Conservation (phyloP, 176 grass and related monocot species). For the Oryza australiensis region DNA sequence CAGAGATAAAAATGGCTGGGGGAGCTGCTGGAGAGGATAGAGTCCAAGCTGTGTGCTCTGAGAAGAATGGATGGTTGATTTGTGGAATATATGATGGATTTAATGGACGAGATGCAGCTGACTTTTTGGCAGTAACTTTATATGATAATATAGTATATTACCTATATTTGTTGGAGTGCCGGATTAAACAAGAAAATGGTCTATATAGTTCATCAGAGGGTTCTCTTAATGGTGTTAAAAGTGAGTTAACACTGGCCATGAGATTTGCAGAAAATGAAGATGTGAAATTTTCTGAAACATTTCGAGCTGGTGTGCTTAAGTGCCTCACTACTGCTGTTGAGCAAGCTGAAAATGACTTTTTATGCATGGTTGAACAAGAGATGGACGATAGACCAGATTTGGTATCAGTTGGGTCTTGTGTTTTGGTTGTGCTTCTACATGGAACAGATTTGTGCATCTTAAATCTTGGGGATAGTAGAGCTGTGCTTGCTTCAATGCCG, state of each 20-base stretch:
- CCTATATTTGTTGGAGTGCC: slow-evolving; percentile 72
- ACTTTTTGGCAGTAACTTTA: slow-evolving; percentile 89
- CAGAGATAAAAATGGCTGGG: slow-evolving; percentile 88
- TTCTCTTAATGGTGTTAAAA: slow-evolving; percentile 44
- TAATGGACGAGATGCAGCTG: slow-evolving; percentile 96
- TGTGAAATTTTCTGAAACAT: slow-evolving; percentile 54
- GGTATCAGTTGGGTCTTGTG: slow-evolving; percentile 93
- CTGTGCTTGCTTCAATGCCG: slow-evolving; percentile 72
- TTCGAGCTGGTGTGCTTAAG: slow-evolving; percentile 67
- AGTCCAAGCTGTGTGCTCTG: slow-evolving; percentile 98
- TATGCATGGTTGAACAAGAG: slow-evolving; percentile 85
- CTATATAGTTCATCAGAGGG: slow-evolving; percentile 20
- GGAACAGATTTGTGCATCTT: slow-evolving; percentile 77
- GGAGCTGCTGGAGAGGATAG: slow-evolving; percentile 99
- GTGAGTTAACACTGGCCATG: slow-evolving; percentile 71
- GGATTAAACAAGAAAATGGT: slow-evolving; percentile 63
- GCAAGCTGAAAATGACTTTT: slow-evolving; percentile 93
- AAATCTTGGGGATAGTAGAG: slow-evolving; percentile 97
- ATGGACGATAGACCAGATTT: slow-evolving; percentile 97
- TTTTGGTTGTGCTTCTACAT: slow-evolving; percentile 83
- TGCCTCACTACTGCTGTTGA: slow-evolving; percentile 79
- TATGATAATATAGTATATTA: slow-evolving; percentile 94
- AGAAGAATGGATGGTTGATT: slow-evolving; percentile 95
- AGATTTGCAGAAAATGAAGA: slow-evolving; percentile 61
- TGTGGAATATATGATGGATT: slow-evolving; percentile 99